These are phyloP conservation scores for Saccharomycopsis lassenensis DNA, from an alignment of 805 yeast species.

Conservation along the genomic window DNA sequence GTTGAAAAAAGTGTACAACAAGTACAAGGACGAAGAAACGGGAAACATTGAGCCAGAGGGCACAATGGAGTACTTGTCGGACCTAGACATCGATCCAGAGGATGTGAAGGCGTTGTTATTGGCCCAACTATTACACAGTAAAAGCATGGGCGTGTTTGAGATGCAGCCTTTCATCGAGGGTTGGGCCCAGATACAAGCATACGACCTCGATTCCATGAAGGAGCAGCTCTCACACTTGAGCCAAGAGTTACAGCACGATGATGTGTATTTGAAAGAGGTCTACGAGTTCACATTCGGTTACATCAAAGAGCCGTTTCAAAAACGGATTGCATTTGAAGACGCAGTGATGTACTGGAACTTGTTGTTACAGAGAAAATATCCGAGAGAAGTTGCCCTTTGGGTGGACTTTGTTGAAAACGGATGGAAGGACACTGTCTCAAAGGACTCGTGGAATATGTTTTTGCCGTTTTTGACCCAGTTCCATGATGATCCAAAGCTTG, in stretches of 20 bases:
- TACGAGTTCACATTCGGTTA: constrained; percentile 66
- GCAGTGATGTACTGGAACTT: constrained; percentile 19
- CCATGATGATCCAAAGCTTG: constrained; percentile 41
- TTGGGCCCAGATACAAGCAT: constrained; percentile 37
- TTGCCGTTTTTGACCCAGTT: constrained; percentile 48
- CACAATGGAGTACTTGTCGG: constrained; percentile 55
- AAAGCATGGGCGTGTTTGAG: constrained; percentile 52
- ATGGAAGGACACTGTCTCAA: constrained; percentile 41
- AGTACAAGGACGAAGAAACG: constrained; percentile 7
- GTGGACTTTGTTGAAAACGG: constrained; percentile 36
- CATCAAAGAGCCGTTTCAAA: constrained; percentile 49
- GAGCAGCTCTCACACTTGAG: background rate
- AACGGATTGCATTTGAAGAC: constrained; percentile 27
- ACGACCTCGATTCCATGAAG: constrained; percentile 1
- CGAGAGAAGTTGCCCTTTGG: constrained; percentile 41
- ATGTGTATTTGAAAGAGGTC: constrained; percentile 39
- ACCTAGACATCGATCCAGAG: constrained; percentile 62
- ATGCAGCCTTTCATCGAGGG: constrained; percentile 39
- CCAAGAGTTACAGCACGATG: constrained; percentile 26
- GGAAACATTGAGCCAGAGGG: constrained; percentile 65
- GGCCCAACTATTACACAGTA: constrained; percentile 58
- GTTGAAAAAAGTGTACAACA: constrained; percentile 7
- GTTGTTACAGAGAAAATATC: constrained; percentile 42
- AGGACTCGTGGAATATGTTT: constrained; percentile 78
- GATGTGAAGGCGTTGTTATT: constrained; percentile 60